These are phyloP conservation scores for Barnettozyma vustinii DNA, from an alignment of 805 yeast genomes.

Conservation along the genomic window DNA sequence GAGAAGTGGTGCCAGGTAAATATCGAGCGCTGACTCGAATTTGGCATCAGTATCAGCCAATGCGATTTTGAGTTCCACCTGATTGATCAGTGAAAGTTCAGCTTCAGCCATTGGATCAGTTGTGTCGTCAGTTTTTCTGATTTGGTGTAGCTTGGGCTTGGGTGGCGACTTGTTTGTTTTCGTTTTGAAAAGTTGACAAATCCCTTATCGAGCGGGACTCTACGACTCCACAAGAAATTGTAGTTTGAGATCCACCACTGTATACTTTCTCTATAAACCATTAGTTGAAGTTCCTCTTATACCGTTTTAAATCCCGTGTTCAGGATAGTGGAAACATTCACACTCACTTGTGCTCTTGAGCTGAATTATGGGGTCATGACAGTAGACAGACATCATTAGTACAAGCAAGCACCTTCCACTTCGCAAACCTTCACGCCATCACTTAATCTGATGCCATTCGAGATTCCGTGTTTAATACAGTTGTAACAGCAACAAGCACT, in stretches of 20 bases:
- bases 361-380: not conserved
- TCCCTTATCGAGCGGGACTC: not conserved
- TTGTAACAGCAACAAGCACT: slow-evolving; percentile 16
- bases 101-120: slow-evolving; percentile 24
- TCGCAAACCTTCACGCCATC: slow-evolving; percentile 14
- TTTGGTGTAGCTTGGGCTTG: not conserved
- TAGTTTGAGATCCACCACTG: not conserved
- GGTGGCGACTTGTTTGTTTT: slow-evolving; percentile 5
- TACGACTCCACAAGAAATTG: not conserved
- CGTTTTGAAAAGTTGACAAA: not conserved
- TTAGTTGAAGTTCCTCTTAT: not conserved
- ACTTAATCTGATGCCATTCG: slow-evolving; percentile 18
- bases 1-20: slow-evolving; percentile 71
- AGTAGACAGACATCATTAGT: slow-evolving; percentile 1
- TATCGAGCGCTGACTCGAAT: slow-evolving; percentile 51
- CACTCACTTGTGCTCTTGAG: slow-evolving; percentile 20
- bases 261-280: not conserved
- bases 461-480: slow-evolving; percentile 22
- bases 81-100: slow-evolving; percentile 60
- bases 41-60: slow-evolving; percentile 64
- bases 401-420: not conserved
- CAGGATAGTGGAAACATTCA: slow-evolving; percentile 19
- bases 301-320: slow-evolving; percentile 21
- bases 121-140: not conserved
- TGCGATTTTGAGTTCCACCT: slow-evolving; percentile 79